Evolutionary conservation across 2,329 filamentous ascomycete genomes (phyloP).

Genomic region (Penicillium corylophilum): DNA sequence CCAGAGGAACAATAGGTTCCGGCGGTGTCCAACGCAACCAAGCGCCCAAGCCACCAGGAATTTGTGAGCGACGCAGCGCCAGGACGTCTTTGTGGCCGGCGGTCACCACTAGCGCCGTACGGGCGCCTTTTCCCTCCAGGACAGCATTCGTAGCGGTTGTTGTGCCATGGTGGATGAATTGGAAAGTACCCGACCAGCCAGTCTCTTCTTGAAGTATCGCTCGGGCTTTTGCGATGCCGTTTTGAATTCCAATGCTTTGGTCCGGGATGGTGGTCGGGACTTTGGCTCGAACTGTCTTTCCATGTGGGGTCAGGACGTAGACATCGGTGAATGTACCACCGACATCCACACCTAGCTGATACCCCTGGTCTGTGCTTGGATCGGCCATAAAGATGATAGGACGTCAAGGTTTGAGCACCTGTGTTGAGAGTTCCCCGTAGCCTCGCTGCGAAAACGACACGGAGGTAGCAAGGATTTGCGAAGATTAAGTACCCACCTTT

Average conservation of each 20-base stretch:
- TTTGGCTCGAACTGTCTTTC: constrained; percentile 47
- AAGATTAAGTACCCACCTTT: not conserved
- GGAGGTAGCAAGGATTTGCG: not conserved
- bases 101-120: constrained; percentile 49
- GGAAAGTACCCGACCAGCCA: constrained; percentile 47
- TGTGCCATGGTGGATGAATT: constrained; percentile 52
- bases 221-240: constrained; percentile 47
- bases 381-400: not conserved
- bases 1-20: constrained; percentile 50
- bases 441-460: not conserved
- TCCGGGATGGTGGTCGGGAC: constrained; percentile 47
- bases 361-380: constrained; percentile 9
- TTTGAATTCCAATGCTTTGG: constrained; percentile 49
- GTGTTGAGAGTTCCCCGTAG: not conserved
- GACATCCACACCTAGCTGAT: constrained; percentile 29
- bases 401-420: not conserved
- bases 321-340: constrained; percentile 51
- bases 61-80: constrained; percentile 48
- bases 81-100: constrained; percentile 52
- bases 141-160: constrained; percentile 53
- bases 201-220: constrained; percentile 39
- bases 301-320: constrained; percentile 48
- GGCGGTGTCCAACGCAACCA: constrained; percentile 52
- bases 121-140: constrained; percentile 52
- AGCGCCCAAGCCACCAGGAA: constrained; percentile 52